phyloP scores from a whole-genome alignment of 352 stramenopile genomes.

The Phytophthora melonis region DNA sequence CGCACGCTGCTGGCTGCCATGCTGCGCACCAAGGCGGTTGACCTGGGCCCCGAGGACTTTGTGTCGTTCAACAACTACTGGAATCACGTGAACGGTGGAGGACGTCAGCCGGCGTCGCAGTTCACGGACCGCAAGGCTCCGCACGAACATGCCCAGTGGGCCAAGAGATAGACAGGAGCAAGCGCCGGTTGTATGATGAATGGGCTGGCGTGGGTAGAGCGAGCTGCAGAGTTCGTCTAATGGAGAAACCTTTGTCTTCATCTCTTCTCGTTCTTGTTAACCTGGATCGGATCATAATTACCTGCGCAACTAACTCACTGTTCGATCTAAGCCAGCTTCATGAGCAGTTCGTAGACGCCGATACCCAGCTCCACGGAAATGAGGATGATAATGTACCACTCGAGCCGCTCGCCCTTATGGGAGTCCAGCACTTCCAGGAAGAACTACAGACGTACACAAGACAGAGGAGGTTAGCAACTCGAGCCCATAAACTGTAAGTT shows the following conservation, averaged over 20 bases:
- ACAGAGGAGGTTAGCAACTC: constrained; percentile 8
- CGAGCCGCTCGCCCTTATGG: constrained; percentile 94
- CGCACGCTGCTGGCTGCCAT: constrained; percentile 77
- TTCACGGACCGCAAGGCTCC: constrained; percentile 89
- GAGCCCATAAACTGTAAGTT: neutral
- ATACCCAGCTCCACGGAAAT: constrained; percentile 96
- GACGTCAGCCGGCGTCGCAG: constrained; percentile 66
- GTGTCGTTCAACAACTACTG: constrained; percentile 88
- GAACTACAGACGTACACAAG: constrained; percentile 72
- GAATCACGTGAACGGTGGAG: constrained; percentile 77
- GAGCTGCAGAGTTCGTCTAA: constrained; percentile 9
- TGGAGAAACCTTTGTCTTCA: constrained; percentile 12
- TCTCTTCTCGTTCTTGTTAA: neutral
- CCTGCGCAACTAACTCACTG: constrained; percentile 11
- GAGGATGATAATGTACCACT: constrained; percentile 99
- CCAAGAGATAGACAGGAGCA: constrained; percentile 50
- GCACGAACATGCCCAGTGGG: constrained; percentile 87
- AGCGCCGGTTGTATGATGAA: constrained; percentile 6
- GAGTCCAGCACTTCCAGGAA: constrained; percentile 98
- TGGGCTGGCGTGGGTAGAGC: neutral
- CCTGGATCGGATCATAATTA: constrained; percentile 3
- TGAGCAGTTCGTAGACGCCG: constrained; percentile 82
- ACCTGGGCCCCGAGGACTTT: constrained; percentile 76
- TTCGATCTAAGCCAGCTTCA: constrained; percentile 69
- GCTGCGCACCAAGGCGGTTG: constrained; percentile 81